A percentile compares a stretch with the other conserved stretches of the same genome.
Evolutionary conservation across 2,329 filamentous ascomycete genomes (phyloP).

Genomic region (Bretziella fagacearum): DNA sequence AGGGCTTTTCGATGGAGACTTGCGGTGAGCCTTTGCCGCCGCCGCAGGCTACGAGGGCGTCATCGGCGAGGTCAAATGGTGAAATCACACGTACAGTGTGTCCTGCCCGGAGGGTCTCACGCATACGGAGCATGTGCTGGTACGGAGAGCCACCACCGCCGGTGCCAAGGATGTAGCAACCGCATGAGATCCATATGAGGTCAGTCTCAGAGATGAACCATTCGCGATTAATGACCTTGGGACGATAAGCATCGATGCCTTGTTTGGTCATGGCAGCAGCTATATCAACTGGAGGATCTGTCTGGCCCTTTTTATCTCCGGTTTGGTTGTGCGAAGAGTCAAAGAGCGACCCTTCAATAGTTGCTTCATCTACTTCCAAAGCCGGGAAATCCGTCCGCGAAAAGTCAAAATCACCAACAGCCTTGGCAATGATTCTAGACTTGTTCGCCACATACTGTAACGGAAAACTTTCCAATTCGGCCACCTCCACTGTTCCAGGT

Average conservation of each 20-base stretch:
- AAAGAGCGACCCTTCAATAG: neutral
- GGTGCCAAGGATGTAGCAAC: conserved; percentile 44
- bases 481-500: conserved; percentile 28
- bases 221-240: conserved; percentile 31
- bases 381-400: conserved; percentile 19
- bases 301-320: conserved; percentile 19
- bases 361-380: conserved; percentile 3
- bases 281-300: neutral
- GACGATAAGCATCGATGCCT: conserved; percentile 29
- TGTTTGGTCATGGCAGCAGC: conserved; percentile 16
- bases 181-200: conserved; percentile 37
- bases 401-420: conserved; percentile 37
- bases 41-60: conserved; percentile 36
- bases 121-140: conserved; percentile 32
- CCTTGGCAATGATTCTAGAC: conserved; percentile 39
- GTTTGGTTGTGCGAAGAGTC: conserved; percentile 13
- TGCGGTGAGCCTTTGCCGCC: conserved; percentile 43
- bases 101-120: conserved; percentile 33
- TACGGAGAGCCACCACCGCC: conserved; percentile 43
- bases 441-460: conserved; percentile 34
- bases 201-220: conserved; percentile 44
- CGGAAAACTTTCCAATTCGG: conserved; percentile 37
- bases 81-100: conserved; percentile 34
- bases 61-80: conserved; percentile 31
- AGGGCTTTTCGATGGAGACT: conserved; percentile 42